These are phyloP conservation scores for Cocos nucifera DNA, from an alignment of 176 grass and related monocot species.

Conservation along the genomic window DNA sequence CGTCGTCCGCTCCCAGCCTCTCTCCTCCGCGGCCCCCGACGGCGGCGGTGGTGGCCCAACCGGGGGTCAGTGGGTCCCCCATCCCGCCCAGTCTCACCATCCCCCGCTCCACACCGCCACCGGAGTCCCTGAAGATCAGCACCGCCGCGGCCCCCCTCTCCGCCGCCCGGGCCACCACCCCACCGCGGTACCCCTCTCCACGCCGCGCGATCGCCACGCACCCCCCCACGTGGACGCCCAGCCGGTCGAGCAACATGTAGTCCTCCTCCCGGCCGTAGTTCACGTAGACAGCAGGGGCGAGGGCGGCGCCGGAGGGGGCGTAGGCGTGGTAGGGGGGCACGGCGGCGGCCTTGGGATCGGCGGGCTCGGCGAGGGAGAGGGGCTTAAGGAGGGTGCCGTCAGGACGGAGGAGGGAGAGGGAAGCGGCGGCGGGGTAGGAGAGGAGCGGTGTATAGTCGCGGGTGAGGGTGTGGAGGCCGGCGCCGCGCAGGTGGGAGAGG, in stretches of 20 bases:
- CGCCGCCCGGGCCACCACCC: constrained; percentile 53
- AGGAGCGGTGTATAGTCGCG: constrained; percentile 57
- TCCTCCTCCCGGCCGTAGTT: constrained; percentile 79
- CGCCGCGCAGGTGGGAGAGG: constrained; percentile 27
- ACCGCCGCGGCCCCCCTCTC: constrained; percentile 54
- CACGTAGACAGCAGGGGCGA: constrained; percentile 65
- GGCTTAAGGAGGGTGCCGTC: constrained; percentile 25
- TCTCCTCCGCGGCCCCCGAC: constrained; percentile 10
- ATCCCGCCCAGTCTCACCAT: constrained; percentile 53
- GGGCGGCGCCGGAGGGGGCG: constrained; percentile 42
- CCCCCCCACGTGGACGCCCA: constrained; percentile 40
- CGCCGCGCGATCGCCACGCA: constrained; percentile 42
- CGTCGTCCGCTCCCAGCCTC: constrained; percentile 36
- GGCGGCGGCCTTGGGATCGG: constrained; percentile 27
- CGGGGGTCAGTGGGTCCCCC: constrained; percentile 77
- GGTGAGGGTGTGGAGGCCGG: constrained; percentile 39
- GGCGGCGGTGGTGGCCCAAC: constrained; percentile 45
- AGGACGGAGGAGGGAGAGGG: constrained; percentile 51
- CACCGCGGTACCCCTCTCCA: constrained; percentile 58
- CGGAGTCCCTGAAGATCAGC: constrained; percentile 38
- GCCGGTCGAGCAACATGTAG: constrained; percentile 34
- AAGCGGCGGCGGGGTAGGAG: constrained; percentile 55
- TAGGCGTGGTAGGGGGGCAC: constrained; percentile 81
- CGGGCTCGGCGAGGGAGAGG: constrained; percentile 56
- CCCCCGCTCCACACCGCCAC: constrained; percentile 85